Conservation (phyloP, 1,284 basidiomycete species). For the Mycosarcoma mackinlayi region DNA sequence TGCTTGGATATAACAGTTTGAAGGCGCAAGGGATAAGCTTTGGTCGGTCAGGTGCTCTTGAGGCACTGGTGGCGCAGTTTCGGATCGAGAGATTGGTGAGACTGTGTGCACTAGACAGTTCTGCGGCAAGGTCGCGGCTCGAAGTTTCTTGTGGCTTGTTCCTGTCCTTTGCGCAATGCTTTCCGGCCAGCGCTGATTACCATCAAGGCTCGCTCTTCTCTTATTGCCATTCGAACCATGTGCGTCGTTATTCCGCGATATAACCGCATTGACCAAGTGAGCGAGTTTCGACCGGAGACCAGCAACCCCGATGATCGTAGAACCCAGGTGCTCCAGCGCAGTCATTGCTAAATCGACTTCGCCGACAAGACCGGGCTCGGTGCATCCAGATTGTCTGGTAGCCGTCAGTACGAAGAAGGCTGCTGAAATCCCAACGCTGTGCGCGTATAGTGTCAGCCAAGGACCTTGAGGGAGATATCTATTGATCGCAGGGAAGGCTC, state of each 20-base stretch:
- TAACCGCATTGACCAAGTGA: neutral
- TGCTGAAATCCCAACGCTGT: conserved; percentile 5
- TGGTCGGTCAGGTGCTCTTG: neutral
- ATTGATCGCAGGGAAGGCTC: neutral
- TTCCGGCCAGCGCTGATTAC: too few species aligned
- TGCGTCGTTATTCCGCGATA: neutral
- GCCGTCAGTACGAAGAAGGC: conserved; percentile 8
- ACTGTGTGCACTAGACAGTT: neutral
- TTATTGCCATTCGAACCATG: neutral
- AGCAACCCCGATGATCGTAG: neutral
- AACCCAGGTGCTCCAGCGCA: conserved; percentile 5
- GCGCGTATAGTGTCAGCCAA: conserved; percentile 9
- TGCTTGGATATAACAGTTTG: too few species aligned
- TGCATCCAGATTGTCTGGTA: neutral
- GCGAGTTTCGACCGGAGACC: neutral
- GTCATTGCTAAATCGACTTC: conserved; percentile 4
- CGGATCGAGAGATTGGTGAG: conserved; percentile 3
- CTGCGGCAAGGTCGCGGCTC: conserved; percentile 19
- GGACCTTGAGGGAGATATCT: neutral
- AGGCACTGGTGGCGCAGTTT: conserved; percentile 13
- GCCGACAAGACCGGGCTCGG: neutral
- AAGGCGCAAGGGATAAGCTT: neutral
- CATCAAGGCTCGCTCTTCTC: neutral
- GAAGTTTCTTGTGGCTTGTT: conserved; percentile 3
- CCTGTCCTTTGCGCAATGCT: neutral